phyloP scores from a whole-genome alignment of 2,329 filamentous ascomycete species.

The Thelonectria olida region DNA sequence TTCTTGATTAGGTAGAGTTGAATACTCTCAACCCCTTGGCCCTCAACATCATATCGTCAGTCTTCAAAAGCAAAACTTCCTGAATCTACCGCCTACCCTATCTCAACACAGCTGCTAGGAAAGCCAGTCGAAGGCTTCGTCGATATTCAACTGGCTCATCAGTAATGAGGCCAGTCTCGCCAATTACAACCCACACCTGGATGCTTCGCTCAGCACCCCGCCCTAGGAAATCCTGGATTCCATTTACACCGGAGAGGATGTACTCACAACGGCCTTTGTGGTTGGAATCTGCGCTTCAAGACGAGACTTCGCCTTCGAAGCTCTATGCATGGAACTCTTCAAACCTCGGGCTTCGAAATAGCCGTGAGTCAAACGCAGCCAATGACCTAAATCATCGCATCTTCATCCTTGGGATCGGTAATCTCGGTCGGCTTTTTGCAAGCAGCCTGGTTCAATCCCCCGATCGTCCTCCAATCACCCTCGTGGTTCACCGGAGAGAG shows the following conservation, averaged over 20 bases:
- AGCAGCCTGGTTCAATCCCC: conserved; percentile 70
- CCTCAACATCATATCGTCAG: neutral
- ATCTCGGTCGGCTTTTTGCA: conserved; percentile 82
- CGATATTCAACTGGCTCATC: neutral
- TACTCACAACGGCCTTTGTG: conserved; percentile 44
- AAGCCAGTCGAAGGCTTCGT: neutral
- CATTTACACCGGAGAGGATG: conserved; percentile 28
- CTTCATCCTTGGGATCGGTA: conserved; percentile 83
- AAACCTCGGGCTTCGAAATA: conserved; percentile 36
- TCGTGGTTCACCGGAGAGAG: conserved; percentile 75
- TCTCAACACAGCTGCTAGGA: neutral
- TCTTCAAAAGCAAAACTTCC: no score
- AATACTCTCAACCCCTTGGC: neutral
- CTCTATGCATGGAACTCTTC: conserved; percentile 48
- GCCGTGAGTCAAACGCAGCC: neutral
- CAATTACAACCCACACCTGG: neutral
- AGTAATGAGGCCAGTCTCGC: neutral
- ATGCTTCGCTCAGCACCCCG: neutral
- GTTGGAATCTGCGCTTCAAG: conserved; percentile 43
- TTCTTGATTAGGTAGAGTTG: no score
- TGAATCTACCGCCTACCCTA: neutral
- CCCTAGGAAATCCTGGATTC: neutral
- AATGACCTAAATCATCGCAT: conserved; percentile 59
- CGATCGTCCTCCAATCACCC: conserved; percentile 76
- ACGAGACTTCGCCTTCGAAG: conserved; percentile 41